Evolutionary conservation across 2,329 filamentous ascomycete species (phyloP).

Genomic region (Xylaria digitata): DNA sequence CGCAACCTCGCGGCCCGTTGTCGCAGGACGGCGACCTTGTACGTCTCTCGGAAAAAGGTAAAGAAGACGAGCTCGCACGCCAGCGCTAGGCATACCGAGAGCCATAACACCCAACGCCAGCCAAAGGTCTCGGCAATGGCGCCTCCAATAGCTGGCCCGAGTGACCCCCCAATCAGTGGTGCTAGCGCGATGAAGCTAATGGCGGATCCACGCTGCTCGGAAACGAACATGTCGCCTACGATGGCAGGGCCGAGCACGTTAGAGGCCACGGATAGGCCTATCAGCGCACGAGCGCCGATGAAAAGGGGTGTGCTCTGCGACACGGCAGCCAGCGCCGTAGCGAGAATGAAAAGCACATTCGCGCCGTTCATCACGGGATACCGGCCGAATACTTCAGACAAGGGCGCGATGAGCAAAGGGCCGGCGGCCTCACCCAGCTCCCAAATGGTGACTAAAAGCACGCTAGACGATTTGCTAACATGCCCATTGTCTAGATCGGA

Average conservation of each 20-base stretch:
- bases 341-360: slow-evolving; percentile 62
- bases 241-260: slow-evolving; percentile 73
- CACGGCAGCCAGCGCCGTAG: slow-evolving; percentile 61
- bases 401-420: slow-evolving; percentile 69
- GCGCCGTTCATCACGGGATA: slow-evolving; percentile 64
- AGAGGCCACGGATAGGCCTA: slow-evolving; percentile 71
- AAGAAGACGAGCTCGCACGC: slow-evolving; percentile 64
- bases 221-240: slow-evolving; percentile 70
- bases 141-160: slow-evolving; percentile 67
- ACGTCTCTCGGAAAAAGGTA: slow-evolving; percentile 68
- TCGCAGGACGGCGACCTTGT: slow-evolving; percentile 66
- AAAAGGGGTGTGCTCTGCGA: slow-evolving; percentile 59
- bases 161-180: slow-evolving; percentile 66
- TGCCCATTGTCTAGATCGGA: slow-evolving; percentile 56
- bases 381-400: slow-evolving; percentile 70
- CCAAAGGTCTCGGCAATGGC: slow-evolving; percentile 65
- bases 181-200: slow-evolving; percentile 69
- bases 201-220: slow-evolving; percentile 67
- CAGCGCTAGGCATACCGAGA: slow-evolving; percentile 60
- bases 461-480: slow-evolving; percentile 59
- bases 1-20: slow-evolving; percentile 53
- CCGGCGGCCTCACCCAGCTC: slow-evolving; percentile 74
- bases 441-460: slow-evolving; percentile 77
- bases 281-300: slow-evolving; percentile 65
- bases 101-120: slow-evolving; percentile 66